Base-by-base conservation (phyloP, 2,329 filamentous ascomycete genomes). In the Nemania bipapillata region DNA sequence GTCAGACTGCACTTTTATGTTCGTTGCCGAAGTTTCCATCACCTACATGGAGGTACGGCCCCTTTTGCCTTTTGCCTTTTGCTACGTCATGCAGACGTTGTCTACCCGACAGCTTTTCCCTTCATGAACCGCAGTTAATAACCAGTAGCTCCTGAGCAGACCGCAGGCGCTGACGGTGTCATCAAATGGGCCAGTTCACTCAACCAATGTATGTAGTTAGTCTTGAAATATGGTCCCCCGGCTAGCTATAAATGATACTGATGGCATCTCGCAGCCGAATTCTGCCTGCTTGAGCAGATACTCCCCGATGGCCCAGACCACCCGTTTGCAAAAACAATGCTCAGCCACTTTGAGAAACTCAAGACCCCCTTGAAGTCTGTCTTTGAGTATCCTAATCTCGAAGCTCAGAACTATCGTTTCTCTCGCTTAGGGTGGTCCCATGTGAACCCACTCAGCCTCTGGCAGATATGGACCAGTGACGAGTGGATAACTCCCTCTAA, bases 1-100 rank as follows among this genome's bases (percentile, higher is more conserved):
- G 17, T 77, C 85, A 1, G 81, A 87, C 7, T 89, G 87, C 66
- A 84, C 86, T 2, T 86, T 97, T 1, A 82, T 97, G 26, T 97
- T 96, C 74, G 86, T 94, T 28, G 94, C 94, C 0, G 95, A 98
- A 80, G 94, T 97, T 15, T 96, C 94, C 3, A 88, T 97, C 47
- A 96, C 93, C 0, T 97, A 97, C 75, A 96, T 97, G 92, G 89
- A 93, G 66, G 69, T 71, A 55, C 64, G 62, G 47, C 20, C 50
- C 17, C 5, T 4, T n/a, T 17, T 30, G 15, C 28, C 6, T 5
- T 1, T 26, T 8, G 32, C 2, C 4, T 12, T 37, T 49, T 22
- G 3, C 28, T 24, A 26, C 37, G 15, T 52, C 12, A 17, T 37
- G 2, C 30, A 28, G 28, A 12, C 11, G 11, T 28, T 20, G 26